Base-by-base conservation (phyloP, 306 rosid species). In the Styphnolobium japonicum region DNA sequence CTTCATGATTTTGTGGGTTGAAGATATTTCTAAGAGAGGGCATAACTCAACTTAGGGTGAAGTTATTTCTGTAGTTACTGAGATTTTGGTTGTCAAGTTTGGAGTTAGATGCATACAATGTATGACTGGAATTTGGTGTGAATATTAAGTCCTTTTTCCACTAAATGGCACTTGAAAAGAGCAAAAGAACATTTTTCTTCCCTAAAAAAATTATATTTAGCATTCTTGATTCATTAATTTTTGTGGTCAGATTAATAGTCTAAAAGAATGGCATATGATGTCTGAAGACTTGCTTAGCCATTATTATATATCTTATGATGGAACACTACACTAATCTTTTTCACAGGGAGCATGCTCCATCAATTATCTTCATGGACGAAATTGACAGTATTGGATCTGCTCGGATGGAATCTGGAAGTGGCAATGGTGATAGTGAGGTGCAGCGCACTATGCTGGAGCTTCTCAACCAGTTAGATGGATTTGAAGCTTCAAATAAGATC, bases 391-490 rank as follows among this genome's bases (percentile, higher is more conserved):
- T 96, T 76, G 99, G 99, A 67, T 96, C 99, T 83, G 97, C 99
- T 68, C 91, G 99, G 48, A 96, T 96, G 99, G 99, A 96, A 82
- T 96, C 99, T 80, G 99, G 99, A 53, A 96, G 99, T 85, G 99
- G 99, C 56, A 96, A 96, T 80, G 99, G 99, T 67, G 99, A 96
- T 60, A 96, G 99, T 77, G 99, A 96, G 86, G 99, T 96, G 60
- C 99, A 96, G 73, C 92, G 99, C 9, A 96, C 99, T 61, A 96
- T 96, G 99, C 87, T 96, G 77, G 99, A 96, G 87, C 99, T 96
- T 86, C 98, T 96, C 53, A 96, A 96, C 86, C 99, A 96, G 86
- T 83, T 96, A 81, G 99, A 96, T 89, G 99, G 99, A 74, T 96
- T 96, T 90, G 99, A 96, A 85, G 99, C 99, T 82, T 96, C 99